Conservation (phyloP, 345 rosid genomes). For the Citrus inodora region DNA sequence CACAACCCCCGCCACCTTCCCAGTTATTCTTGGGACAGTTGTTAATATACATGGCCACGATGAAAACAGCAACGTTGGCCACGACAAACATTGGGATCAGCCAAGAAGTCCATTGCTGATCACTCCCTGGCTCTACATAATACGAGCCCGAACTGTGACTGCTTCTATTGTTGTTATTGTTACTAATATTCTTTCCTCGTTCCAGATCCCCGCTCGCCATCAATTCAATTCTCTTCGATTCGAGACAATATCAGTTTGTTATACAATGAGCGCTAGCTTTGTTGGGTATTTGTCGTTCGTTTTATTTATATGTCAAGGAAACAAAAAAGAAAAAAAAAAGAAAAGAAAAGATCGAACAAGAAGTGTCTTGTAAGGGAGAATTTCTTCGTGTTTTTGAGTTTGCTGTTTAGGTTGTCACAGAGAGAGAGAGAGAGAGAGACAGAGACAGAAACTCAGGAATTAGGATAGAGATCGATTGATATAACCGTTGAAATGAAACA, state of each 20-base stretch:
- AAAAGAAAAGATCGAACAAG: neutral
- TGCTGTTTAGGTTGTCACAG: neutral
- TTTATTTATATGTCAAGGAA: neutral
- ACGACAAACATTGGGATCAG: conserved; percentile 74
- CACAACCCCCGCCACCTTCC: conserved; percentile 46
- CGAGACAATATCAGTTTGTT: neutral
- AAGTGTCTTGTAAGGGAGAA: conserved; percentile 30
- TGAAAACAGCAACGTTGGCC: conserved; percentile 65
- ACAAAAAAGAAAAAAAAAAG: neutral
- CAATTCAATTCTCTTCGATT: neutral
- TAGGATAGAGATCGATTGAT: neutral
- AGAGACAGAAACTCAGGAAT: no score
- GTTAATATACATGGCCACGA: conserved; percentile 75
- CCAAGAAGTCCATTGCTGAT: conserved; percentile 88
- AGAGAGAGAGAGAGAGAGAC: neutral
- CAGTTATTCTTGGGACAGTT: conserved; percentile 67
- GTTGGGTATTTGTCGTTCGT: neutral
- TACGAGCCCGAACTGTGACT: conserved; percentile 19
- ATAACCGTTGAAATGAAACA: conserved; percentile 18
- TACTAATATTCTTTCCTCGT: conserved; percentile 35
- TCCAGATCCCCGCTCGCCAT: conserved; percentile 73
- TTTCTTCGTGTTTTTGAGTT: neutral
- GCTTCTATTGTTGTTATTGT: conserved; percentile 19
- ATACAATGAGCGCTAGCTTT: conserved; percentile 8
- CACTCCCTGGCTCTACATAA: conserved; percentile 33